Percentiles rank a stretch among this genome's conserved stretches.
Conservation (phyloP, 2,329 filamentous ascomycete genomes). For the Cladosporium austrohemisphaericum region DNA sequence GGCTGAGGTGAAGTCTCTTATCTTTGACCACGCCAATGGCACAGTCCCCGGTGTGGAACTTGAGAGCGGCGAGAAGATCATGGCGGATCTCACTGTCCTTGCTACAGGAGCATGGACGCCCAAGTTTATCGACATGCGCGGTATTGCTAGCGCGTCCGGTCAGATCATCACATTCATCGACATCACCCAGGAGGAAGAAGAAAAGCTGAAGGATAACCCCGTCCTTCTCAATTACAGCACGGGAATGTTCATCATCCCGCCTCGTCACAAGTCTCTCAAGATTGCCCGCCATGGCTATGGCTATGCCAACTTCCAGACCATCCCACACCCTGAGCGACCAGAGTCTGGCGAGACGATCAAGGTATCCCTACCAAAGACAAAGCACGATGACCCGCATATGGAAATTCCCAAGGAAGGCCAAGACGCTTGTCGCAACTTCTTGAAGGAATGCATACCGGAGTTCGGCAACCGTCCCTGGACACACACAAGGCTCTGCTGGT, state of each 20-base stretch:
- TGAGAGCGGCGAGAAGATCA: conserved; percentile 46
- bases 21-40: conserved; percentile 34
- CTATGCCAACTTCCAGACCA: conserved; percentile 45
- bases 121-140: conserved; percentile 70
- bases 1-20: conserved; percentile 46
- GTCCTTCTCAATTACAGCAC: conserved; percentile 68
- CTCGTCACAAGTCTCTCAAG: conserved; percentile 46
- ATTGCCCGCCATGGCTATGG: conserved; percentile 49
- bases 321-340: conserved; percentile 45
- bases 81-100: conserved; percentile 70
- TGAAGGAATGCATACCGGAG: conserved; percentile 51
- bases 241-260: conserved; percentile 73
- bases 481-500: conserved; percentile 52
- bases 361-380: conserved; percentile 49
- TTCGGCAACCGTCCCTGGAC: conserved; percentile 42
- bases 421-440: conserved; percentile 56
- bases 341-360: conserved; percentile 35
- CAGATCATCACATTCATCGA: conserved; percentile 76
- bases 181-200: conserved; percentile 69
- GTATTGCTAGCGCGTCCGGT: conserved; percentile 73
- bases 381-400: conserved; percentile 39
- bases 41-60: conserved; percentile 59
- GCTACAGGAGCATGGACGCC: conserved; percentile 87
- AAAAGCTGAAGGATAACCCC: conserved; percentile 60
- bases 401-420: conserved; percentile 59